phyloP scores from a whole-genome alignment of 768 basidiomycete species.

The Mycena alexandri region DNA sequence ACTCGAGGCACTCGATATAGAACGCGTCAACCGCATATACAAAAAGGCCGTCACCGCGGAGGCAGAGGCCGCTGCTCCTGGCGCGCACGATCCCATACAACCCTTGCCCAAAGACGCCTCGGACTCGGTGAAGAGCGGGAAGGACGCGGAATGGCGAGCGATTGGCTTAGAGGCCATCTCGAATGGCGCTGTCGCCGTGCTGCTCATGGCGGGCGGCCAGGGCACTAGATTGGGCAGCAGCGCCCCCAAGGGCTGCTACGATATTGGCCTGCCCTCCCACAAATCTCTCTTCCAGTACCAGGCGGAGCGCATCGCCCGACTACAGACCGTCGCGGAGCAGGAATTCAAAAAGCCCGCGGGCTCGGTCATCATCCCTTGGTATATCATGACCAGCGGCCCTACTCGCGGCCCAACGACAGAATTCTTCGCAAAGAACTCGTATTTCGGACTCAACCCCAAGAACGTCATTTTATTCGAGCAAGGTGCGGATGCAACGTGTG shows the following conservation, averaged over 20 bases:
- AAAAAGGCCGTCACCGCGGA: constrained; percentile 79
- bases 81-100: constrained; percentile 68
- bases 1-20: constrained; percentile 85
- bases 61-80: constrained; percentile 57
- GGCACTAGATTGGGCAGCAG: constrained; percentile 93
- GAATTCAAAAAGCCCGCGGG: constrained; percentile 63
- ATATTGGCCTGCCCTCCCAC: constrained; percentile 93
- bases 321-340: constrained; percentile 82
- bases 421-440: constrained; percentile 82
- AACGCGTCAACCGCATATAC: constrained; percentile 93
- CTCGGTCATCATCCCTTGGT: constrained; percentile 91
- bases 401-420: constrained; percentile 88
- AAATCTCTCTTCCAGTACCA: constrained; percentile 97
- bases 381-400: constrained; percentile 99
- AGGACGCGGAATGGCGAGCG: constrained; percentile 79
- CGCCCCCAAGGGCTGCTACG: constrained; percentile 98
- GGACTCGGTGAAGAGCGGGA: constrained; percentile 70
- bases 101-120: constrained; percentile 86
- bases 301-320: constrained; percentile 92
- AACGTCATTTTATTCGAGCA: constrained; percentile 97
- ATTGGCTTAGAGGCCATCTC: constrained; percentile 87
- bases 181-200: constrained; percentile 88
- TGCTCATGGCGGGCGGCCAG: constrained; percentile 98
- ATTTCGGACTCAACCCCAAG: constrained; percentile 84
- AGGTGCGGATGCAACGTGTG: constrained; percentile 63